phyloP scores from a whole-genome alignment of 2,329 filamentous ascomycete species.

The Dryadomyces quercus-mongolicae region DNA sequence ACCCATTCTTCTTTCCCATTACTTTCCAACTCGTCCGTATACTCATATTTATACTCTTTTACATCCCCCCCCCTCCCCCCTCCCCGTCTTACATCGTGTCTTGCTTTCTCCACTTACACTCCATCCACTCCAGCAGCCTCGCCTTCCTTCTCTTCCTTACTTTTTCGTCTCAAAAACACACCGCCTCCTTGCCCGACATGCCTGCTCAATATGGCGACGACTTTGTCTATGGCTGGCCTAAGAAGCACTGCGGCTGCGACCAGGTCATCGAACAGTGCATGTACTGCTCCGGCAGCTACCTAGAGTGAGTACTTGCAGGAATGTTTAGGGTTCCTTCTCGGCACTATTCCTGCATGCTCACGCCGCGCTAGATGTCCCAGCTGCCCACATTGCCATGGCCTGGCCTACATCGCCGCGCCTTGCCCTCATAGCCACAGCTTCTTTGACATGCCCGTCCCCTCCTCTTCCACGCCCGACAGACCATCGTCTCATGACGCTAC shows the following conservation, averaged over 20 bases:
- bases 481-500: background rate
- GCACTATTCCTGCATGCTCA: background rate
- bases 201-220: slow-evolving; percentile 3
- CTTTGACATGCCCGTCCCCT: background rate
- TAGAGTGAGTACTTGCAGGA: slow-evolving; percentile 6
- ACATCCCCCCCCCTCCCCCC: too few species aligned
- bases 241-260: slow-evolving; percentile 9
- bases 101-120: background rate
- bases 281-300: slow-evolving; percentile 11
- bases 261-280: slow-evolving; percentile 10
- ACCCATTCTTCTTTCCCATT: background rate
- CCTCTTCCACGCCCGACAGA: background rate
- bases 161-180: too few species aligned
- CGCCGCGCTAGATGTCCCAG: slow-evolving; percentile 1
- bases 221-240: slow-evolving; percentile 11
- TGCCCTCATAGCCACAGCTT: slow-evolving; percentile 2
- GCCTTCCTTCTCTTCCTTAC: background rate
- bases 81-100: background rate
- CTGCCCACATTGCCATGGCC: slow-evolving; percentile 7
- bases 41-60: background rate
- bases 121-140: background rate
- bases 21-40: background rate
- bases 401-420: slow-evolving; percentile 7
- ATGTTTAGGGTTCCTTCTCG: background rate
- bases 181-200: background rate